Base-by-base conservation (phyloP, 2,329 filamentous ascomycete genomes). In the Penicillium vulpinum region DNA sequence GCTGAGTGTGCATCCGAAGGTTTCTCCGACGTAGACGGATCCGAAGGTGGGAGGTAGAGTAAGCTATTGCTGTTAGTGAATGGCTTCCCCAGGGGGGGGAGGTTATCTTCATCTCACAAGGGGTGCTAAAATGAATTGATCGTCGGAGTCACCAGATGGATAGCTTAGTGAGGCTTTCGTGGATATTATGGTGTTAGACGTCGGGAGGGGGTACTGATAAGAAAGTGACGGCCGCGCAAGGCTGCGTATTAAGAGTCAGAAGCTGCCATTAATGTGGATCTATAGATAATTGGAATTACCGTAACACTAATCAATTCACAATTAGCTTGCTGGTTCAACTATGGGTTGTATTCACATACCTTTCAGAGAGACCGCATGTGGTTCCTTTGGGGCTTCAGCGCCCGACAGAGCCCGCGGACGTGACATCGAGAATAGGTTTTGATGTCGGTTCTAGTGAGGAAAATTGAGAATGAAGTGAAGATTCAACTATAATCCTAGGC, bases 21-120 rank as follows among this genome's bases (percentile, higher is more conserved):
- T 91, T 78, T 97, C 92, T 67, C 94, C 94, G 21, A 97, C 93
- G 73, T 97, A 97, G 9, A 93, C 92, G 13, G 91, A 93, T 43
- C 92, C 93, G 73, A 99, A 97, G 0, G 91, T 89, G 16, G 92
- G 88, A 10, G 94, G 93, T 1, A 97, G 86, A 45, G 91, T 94
- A 67, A 97, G 83, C 65, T 80, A 47, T 40, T 53, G 43, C 9
- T 28, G 39, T 33, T 29, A 61, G 70, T 47, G 66, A 58, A 52
- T 4, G 7, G 31, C 28, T 33, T 28, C 18, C 13, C 38, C 13
- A 5, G 51, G 11, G 39, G 16, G 4, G 51, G 11, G 39, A 13
- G 4, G 15, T 5, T 13, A 8, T 48, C 21, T 7, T 5, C 21
- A 11, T 15, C 74, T 60, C 67, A 80, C 78, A 63, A 84, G 78